Evolutionary conservation across 1,139 yeast species (phyloP).

Genomic region (Saccharomyces hybrid): DNA sequence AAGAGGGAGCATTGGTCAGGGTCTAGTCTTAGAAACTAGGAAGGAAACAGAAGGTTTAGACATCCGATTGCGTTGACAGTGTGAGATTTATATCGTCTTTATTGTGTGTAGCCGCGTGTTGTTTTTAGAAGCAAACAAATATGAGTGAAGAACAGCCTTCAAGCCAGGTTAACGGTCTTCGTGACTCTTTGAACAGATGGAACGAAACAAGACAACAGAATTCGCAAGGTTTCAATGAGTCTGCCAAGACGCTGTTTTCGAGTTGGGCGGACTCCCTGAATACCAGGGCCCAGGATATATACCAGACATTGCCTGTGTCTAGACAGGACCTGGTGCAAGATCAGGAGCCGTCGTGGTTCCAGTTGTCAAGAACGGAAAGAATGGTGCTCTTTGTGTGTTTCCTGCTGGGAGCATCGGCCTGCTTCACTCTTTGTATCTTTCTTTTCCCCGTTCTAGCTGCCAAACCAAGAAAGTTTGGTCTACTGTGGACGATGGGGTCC

Average conservation of each 20-base stretch:
- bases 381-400: slow-evolving; percentile 72
- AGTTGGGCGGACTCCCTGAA: slow-evolving; percentile 36
- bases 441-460: slow-evolving; percentile 83
- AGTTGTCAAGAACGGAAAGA: slow-evolving; percentile 68
- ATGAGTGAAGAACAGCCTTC: slow-evolving; percentile 12
- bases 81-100: background rate
- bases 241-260: slow-evolving; percentile 34
- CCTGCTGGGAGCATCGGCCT: slow-evolving; percentile 63
- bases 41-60: background rate
- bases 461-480: slow-evolving; percentile 84
- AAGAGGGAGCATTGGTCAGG: background rate
- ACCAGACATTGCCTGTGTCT: slow-evolving; percentile 46
- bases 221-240: slow-evolving; percentile 28
- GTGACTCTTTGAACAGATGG: slow-evolving; percentile 37
- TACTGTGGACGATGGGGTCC: slow-evolving; percentile 89
- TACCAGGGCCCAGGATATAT: slow-evolving; percentile 40
- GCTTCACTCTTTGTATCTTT: slow-evolving; percentile 75
- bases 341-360: slow-evolving; percentile 54
- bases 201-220: slow-evolving; percentile 27
- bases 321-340: slow-evolving; percentile 41
- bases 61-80: background rate
- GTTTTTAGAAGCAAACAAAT: background rate
- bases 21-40: background rate
- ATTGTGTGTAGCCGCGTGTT: background rate
- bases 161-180: slow-evolving; percentile 21